Evolutionary conservation across 805 yeast genomes (phyloP), one percentile per base, ranked within the genome.

Genomic region (Kuraishia hungarica): DNA sequence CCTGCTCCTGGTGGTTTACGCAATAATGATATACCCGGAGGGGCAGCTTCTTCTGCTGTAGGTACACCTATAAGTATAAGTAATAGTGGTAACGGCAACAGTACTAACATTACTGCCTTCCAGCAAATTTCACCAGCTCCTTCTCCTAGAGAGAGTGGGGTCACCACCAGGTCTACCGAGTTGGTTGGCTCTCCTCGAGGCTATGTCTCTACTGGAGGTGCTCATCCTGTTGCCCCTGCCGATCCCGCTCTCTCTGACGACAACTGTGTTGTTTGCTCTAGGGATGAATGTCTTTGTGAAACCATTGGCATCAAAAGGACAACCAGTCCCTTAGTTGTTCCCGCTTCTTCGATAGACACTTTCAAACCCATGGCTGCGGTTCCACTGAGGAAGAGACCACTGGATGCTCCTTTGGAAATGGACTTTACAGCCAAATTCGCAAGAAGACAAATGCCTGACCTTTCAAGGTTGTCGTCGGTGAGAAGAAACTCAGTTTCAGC

Each of bases 221-320:
- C n/a, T 35, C 5, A 3, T 13, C 11, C 43, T 6, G 43, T 17
- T 8, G 43, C 5, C 43, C 17, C 43, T 35, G 4, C 43, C 11
- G 43, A 4, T 13, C 15, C 43, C 3, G 43, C 8, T 35, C n/a
- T 13, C 4, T 35, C 43, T 35, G 43, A 64, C 43, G 71, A 65
- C 50, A 76, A 73, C 55, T 86, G 92, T 66, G 86, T 84, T 2
- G 80, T 82, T n/a, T 86, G 92, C 64, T 66, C 73, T 48, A 84
- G 84, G 64, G 90, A 84, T 53, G 83, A 78, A 55, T 87, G 92
- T 64, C 66, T 86, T 15, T 86, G 92, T 66, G 90, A 78, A 58
- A 66, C 67, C 43, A 77, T 71, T 10, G 83, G 84, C 2, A 62
- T 79, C 52, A 35, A 35, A 15, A 17, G 43, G 3, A n/a, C n/a